phyloP scores from a whole-genome alignment of 495 filamentous ascomycete species.

The Xylaria scruposa region DNA sequence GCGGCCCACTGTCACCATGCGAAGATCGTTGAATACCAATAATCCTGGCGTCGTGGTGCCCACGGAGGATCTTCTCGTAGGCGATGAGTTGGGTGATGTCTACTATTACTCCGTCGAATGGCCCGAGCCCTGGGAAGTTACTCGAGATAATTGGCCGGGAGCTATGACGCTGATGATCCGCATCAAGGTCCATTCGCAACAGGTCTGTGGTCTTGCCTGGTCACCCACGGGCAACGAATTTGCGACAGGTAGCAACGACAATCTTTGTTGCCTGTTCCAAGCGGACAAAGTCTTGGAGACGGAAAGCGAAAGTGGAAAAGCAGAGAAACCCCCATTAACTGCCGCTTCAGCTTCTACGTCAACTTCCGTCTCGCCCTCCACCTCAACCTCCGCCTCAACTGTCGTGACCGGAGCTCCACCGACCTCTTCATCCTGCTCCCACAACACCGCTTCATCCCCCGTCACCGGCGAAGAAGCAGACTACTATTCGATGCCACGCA shows the following conservation, averaged over 20 bases:
- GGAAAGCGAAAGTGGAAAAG: not conserved
- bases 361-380: not conserved
- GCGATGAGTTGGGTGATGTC: conserved; percentile 84
- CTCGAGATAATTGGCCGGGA: conserved; percentile 71
- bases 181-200: conserved; percentile 82
- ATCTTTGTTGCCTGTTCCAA: conserved; percentile 83
- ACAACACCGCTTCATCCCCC: not conserved
- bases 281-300: conserved; percentile 61
- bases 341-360: not conserved
- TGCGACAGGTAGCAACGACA: conserved; percentile 93
- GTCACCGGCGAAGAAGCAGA: conserved; percentile 12
- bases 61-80: conserved; percentile 84
- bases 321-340: not conserved
- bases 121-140: conserved; percentile 66
- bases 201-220: conserved; percentile 93
- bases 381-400: conserved; percentile 6
- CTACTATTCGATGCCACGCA: conserved; percentile 25
- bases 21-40: conserved; percentile 46
- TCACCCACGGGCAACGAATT: conserved; percentile 77
- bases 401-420: not conserved
- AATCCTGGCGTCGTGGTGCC: conserved; percentile 50
- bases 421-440: not conserved
- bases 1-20: conserved; percentile 56
- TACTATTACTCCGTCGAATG: conserved; percentile 93
- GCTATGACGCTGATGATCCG: conserved; percentile 77